phyloP scores from a whole-genome alignment of 768 basidiomycete genomes.

The Agrocybe praecox region DNA sequence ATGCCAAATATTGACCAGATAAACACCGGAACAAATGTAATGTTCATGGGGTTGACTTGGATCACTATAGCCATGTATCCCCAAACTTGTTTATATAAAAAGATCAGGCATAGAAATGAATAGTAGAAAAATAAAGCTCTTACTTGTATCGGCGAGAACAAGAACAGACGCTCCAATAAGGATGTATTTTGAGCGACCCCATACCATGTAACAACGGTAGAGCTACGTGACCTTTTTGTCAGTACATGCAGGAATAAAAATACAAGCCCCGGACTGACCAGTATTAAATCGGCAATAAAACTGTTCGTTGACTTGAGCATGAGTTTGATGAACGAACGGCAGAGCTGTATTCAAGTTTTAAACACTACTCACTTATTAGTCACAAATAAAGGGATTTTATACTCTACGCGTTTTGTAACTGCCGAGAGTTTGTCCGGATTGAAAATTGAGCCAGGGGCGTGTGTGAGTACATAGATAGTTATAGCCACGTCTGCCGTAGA shows the following conservation, averaged over 20 bases:
- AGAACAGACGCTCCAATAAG: background rate
- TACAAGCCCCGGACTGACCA: background rate
- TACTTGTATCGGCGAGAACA: background rate
- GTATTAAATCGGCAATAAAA: constrained; percentile 5
- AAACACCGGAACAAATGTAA: constrained; percentile 14
- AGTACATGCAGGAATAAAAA: background rate
- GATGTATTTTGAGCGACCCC: constrained; percentile 1
- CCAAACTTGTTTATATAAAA: constrained; percentile 16
- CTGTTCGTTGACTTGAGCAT: background rate
- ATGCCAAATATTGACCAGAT: constrained; percentile 27
- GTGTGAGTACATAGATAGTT: constrained; percentile 4
- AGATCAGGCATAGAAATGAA: too few species aligned
- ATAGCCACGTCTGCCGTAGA: too few species aligned
- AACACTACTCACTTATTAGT: constrained; percentile 7
- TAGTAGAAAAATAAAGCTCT: background rate
- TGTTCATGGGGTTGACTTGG: background rate
- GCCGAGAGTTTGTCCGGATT: background rate
- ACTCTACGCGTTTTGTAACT: background rate
- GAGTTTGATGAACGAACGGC: background rate
- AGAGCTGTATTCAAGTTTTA: too few species aligned
- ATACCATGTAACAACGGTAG: constrained; percentile 10
- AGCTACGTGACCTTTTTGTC: background rate
- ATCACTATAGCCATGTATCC: constrained; percentile 16
- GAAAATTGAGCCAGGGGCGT: background rate
- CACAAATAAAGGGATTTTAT: constrained; percentile 6